Percentiles rank a stretch among this genome's conserved stretches.
These are phyloP conservation scores for Phialophora verrucosa DNA, from an alignment of 2,329 filamentous ascomycete genomes.

Conservation along the genomic window DNA sequence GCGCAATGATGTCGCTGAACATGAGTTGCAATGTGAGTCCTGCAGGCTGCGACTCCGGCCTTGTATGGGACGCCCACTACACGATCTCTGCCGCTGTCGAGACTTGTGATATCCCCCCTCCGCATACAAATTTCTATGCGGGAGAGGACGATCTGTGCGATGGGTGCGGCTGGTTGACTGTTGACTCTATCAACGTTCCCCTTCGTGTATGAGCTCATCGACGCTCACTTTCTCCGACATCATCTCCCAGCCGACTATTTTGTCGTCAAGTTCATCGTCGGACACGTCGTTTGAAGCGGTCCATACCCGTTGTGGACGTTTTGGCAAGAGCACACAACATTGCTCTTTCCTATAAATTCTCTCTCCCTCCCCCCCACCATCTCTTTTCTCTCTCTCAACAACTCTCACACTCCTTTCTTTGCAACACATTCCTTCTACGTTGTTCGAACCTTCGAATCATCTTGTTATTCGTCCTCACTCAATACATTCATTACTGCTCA, in stretches of 20 bases:
- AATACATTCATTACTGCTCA: constrained; percentile 25
- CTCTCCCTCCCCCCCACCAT: not conserved
- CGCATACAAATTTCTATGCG: constrained; percentile 24
- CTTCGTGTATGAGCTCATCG: constrained; percentile 12
- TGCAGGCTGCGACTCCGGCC: not conserved
- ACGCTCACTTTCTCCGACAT: constrained; percentile 9
- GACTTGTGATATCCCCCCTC: not conserved
- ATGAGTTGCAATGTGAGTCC: constrained; percentile 11
- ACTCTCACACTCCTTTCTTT: constrained; percentile 18
- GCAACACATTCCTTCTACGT: constrained; percentile 22
- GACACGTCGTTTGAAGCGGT: constrained; percentile 11
- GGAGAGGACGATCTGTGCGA: not conserved
- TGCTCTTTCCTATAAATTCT: constrained; percentile 16
- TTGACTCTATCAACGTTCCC: not conserved
- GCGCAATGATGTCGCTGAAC: constrained; percentile 11
- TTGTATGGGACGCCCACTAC: not conserved
- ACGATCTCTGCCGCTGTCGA: not conserved
- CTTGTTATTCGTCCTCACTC: constrained; percentile 26
- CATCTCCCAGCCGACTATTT: constrained; percentile 12
- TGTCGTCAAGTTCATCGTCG: constrained; percentile 5
- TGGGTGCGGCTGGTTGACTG: constrained; percentile 2
- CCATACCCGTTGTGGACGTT: constrained; percentile 24
- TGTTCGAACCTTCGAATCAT: constrained; percentile 12
- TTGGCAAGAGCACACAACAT: constrained; percentile 15
- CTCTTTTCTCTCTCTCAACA: constrained; percentile 14